These are phyloP conservation scores for Fusarium duplospermum DNA, from an alignment of 2,329 filamentous ascomycete species.

Conservation along the genomic window DNA sequence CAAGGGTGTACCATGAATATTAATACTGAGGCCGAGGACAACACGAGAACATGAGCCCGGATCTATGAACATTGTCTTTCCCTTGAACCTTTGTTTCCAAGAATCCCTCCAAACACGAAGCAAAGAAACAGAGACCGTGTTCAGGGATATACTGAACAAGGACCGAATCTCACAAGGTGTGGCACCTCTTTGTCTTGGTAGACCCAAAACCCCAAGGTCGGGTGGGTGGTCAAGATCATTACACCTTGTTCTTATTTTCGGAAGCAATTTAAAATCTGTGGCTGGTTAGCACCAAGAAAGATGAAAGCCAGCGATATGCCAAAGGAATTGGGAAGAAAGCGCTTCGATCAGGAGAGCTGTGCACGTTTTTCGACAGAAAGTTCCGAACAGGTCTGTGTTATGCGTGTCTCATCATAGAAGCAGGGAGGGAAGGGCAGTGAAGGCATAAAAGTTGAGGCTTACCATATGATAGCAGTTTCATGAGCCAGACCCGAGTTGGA, in stretches of 20 bases:
- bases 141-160: constrained; percentile 17
- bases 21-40: constrained; percentile 8
- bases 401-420: constrained; percentile 46
- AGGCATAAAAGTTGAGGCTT: constrained; percentile 9
- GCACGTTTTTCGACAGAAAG: constrained; percentile 46
- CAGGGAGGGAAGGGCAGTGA: not conserved
- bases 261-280: constrained; percentile 12
- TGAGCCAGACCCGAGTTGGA: not conserved
- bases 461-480: constrained; percentile 5
- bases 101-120: constrained; percentile 5
- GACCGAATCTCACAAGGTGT: constrained; percentile 9
- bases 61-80: constrained; percentile 19
- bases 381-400: constrained; percentile 53
- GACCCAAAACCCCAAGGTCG: constrained; percentile 13
- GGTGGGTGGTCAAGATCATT: constrained; percentile 10
- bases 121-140: not conserved
- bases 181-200: constrained; percentile 25
- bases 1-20: constrained; percentile 10
- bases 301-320: constrained; percentile 5
- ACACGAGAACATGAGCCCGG: not conserved
- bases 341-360: constrained; percentile 41
- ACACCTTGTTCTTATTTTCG: constrained; percentile 25
- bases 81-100: constrained; percentile 25
- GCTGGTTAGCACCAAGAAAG: constrained; percentile 25
- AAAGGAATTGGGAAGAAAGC: constrained; percentile 8